phyloP scores from a whole-genome alignment of 441 rosid genomes.

The Corymbia calophylla region DNA sequence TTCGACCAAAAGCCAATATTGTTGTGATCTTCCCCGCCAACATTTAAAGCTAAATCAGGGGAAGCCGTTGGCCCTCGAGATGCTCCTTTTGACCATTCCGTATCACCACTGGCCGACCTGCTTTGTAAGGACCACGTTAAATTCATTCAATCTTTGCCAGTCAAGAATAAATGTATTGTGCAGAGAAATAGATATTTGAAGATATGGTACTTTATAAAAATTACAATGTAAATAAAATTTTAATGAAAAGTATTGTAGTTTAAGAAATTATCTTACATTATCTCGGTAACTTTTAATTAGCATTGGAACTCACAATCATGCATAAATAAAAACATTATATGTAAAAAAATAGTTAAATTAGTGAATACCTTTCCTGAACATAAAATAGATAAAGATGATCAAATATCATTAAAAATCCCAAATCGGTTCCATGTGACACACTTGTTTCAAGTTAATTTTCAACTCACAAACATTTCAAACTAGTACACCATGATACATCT shows the following conservation, averaged over 20 bases:
- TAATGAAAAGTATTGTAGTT: not conserved
- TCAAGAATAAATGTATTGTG: not conserved
- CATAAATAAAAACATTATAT: not conserved
- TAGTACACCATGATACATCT: too few relatives aligned
- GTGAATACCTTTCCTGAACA: not conserved
- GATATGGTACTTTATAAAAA: too few relatives aligned
- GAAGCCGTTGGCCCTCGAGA: not conserved
- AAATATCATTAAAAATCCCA: not conserved
- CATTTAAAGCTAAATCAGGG: not conserved
- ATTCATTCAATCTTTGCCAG: not conserved
- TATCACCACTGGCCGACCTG: not conserved
- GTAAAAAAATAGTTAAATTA: not conserved
- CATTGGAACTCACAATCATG: not conserved
- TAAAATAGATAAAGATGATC: not conserved
- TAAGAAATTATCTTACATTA: too few relatives aligned
- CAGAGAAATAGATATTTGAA: not conserved
- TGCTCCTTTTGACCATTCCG: not conserved
- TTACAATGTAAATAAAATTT: too few relatives aligned
- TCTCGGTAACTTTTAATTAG: not conserved
- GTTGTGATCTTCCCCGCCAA: not conserved
- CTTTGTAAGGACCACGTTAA: not conserved
- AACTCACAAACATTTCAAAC: too few relatives aligned
- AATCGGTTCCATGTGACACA: rapidly evolving
- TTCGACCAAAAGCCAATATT: not conserved
- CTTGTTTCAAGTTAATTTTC: not conserved